Percentiles rank a stretch among this genome's conserved stretches.
Evolutionary conservation across 257 asterid genomes (phyloP).

Genomic region (Eucommia ulmoides): DNA sequence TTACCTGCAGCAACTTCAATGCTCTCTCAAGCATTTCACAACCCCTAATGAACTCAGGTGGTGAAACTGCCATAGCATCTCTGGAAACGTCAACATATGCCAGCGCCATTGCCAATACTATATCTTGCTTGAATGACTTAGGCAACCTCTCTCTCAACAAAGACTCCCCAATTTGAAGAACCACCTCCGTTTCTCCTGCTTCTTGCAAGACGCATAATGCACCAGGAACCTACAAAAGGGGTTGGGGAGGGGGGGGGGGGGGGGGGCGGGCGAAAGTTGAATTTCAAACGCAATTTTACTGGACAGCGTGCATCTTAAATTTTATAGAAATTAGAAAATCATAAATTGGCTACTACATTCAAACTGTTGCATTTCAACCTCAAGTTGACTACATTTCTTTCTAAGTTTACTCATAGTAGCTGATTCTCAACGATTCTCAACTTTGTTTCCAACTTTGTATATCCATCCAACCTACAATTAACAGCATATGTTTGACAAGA

Average conservation of each 20-base stretch:
- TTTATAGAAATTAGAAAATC: too few relatives aligned
- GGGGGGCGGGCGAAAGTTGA: too few relatives aligned
- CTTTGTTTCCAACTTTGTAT: too few relatives aligned
- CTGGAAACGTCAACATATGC: slow-evolving; percentile 89
- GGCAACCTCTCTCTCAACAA: slow-evolving; percentile 84
- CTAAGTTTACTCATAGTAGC: too few relatives aligned
- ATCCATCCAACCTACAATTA: too few relatives aligned
- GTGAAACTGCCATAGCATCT: slow-evolving; percentile 77
- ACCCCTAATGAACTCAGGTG: slow-evolving; percentile 82
- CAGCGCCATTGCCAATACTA: slow-evolving; percentile 83
- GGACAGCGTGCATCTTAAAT: too few relatives aligned
- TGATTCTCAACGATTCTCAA: too few relatives aligned
- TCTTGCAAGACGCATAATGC: slow-evolving; percentile 88
- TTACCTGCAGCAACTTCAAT: slow-evolving; percentile 79
- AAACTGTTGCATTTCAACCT: background rate
- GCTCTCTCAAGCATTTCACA: slow-evolving; percentile 91
- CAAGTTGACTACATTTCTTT: background rate
- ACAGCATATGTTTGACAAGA: too few relatives aligned
- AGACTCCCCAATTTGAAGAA: slow-evolving; percentile 74
- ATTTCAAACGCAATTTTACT: too few relatives aligned
- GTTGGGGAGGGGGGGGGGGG: too few relatives aligned
- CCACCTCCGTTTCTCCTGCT: slow-evolving; percentile 82
- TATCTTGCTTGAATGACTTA: slow-evolving; percentile 89
- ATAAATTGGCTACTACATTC: too few relatives aligned
- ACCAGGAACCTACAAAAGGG: slow-evolving; percentile 80